Base-by-base conservation (phyloP, 345 rosid genomes). In the Carallia brachiata region DNA sequence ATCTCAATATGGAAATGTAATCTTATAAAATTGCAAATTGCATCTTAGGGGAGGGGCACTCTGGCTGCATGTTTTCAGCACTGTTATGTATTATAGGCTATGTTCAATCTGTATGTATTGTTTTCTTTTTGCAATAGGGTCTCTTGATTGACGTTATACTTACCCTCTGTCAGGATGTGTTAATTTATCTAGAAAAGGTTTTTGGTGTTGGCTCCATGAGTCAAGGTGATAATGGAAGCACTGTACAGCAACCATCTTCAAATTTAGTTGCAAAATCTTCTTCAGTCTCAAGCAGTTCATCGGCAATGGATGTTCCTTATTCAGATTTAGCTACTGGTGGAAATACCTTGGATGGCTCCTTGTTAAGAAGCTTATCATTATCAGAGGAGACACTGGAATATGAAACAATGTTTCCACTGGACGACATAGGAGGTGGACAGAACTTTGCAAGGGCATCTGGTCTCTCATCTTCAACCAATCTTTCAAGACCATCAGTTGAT, bases 311-410 rank as follows among this genome's bases (percentile, higher is more conserved):
- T 84, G 76, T 82, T 61, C 79, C 89, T 79, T 81, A 74, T 84
- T 79, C 88, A 4, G 97, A 86, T 75, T 84, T 82, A 70, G 68
- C 83, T 65, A 74, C 82, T 70, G 75, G 75, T 66, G 72, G 83
- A 69, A 86, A 81, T 84, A 68, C 86, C 66, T 77, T 79, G 7
- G 98, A 92, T 71, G 89, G 76, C 80, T 77, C 93, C 64, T 75
- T 88, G 36, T 79, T 89, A 6, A 84, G 91, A 83, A 81, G 86
- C 72, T 71, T 92, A 65, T 89, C 91, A 1, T 65, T 77, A 37
- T 66, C 81, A 54, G 99, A 90, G 65, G 98, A 96, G 63, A 78
- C 84, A 53, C 85, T 92, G 52, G 99, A 92, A 57, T 90, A 91
- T 82, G 96, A 89, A 68, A 73, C 84, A 67, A 82, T 85, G 74